Evolutionary conservation across 805 yeast genomes (phyloP).

Genomic region (Debaryomyces hansenii): DNA sequence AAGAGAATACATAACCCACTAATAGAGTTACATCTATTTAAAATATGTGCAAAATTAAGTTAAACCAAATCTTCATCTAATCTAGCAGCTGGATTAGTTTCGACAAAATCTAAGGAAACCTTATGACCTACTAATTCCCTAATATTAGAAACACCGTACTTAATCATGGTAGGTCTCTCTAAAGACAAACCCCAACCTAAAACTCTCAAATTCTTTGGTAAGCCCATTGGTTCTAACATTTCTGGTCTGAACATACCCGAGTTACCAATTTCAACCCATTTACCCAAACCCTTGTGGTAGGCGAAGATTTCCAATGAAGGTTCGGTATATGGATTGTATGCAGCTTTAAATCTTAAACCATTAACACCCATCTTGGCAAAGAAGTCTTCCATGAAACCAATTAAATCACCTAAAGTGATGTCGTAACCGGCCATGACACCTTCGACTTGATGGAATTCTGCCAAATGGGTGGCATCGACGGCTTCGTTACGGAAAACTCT

Average conservation of each 20-base stretch:
- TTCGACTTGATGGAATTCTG: constrained; percentile 99
- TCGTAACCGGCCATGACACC: constrained; percentile 98
- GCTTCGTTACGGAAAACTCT: constrained; percentile 99
- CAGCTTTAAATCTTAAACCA: constrained; percentile 94
- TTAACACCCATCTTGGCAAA: constrained; percentile 97
- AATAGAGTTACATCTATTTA: too few relatives aligned
- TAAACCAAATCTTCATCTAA: constrained; percentile 59
- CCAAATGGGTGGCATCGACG: constrained; percentile 98
- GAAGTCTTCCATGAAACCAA: constrained; percentile 97
- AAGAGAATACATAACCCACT: too few relatives aligned
- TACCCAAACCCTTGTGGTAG: constrained; percentile 89
- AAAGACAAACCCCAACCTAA: constrained; percentile 96
- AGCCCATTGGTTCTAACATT: constrained; percentile 98
- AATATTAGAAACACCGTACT: constrained; percentile 91
- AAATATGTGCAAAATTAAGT: not conserved
- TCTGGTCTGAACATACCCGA: constrained; percentile 99
- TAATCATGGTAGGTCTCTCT: constrained; percentile 99
- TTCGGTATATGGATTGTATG: constrained; percentile 98
- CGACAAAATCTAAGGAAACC: constrained; percentile 91
- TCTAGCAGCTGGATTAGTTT: constrained; percentile 96
- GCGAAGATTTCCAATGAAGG: constrained; percentile 98
- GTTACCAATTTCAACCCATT: constrained; percentile 99
- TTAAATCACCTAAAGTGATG: constrained; percentile 91
- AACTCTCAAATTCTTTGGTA: constrained; percentile 90
- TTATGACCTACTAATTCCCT: constrained; percentile 97